Evolutionary conservation across 75 land plant genomes (phyloP).

Genomic region (Pseudotsuga menziesii): DNA sequence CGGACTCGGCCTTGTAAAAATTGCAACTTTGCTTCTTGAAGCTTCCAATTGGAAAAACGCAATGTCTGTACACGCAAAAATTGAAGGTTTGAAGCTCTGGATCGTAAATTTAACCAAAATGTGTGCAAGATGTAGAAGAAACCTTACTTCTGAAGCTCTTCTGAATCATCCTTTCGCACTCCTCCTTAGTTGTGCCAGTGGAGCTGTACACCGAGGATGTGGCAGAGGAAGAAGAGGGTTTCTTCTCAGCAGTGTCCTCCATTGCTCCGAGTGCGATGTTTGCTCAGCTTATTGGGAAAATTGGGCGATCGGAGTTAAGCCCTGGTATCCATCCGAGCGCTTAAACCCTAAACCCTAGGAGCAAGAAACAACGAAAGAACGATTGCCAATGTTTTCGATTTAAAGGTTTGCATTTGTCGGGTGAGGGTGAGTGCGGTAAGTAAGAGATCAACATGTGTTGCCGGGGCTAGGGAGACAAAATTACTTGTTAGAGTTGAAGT

Average conservation of each 20-base stretch:
- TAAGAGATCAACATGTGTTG: too few relatives aligned
- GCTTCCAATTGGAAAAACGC: neutral
- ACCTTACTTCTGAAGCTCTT: constrained; percentile 52
- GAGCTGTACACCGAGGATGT: neutral
- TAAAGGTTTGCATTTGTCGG: too few relatives aligned
- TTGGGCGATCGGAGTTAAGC: too few relatives aligned
- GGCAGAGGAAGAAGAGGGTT: neutral
- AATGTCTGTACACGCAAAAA: neutral
- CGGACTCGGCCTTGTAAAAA: neutral
- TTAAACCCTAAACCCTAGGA: too few relatives aligned
- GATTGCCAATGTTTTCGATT: too few relatives aligned
- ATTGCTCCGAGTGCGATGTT: neutral
- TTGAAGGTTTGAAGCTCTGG: constrained; percentile 5
- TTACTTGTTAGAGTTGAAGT: too few relatives aligned
- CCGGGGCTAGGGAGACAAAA: too few relatives aligned
- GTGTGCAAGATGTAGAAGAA: neutral
- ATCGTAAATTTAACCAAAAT: too few relatives aligned
- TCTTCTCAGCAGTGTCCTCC: neutral
- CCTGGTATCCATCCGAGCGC: too few relatives aligned
- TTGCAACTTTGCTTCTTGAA: neutral
- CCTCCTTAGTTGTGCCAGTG: constrained; percentile 43
- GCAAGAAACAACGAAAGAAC: too few relatives aligned
- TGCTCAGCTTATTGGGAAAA: neutral
- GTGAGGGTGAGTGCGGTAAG: too few relatives aligned
- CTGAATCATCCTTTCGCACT: constrained; percentile 61